Conservation (phyloP, 345 rosid species). For the Eucalyptus polyanthemos region DNA sequence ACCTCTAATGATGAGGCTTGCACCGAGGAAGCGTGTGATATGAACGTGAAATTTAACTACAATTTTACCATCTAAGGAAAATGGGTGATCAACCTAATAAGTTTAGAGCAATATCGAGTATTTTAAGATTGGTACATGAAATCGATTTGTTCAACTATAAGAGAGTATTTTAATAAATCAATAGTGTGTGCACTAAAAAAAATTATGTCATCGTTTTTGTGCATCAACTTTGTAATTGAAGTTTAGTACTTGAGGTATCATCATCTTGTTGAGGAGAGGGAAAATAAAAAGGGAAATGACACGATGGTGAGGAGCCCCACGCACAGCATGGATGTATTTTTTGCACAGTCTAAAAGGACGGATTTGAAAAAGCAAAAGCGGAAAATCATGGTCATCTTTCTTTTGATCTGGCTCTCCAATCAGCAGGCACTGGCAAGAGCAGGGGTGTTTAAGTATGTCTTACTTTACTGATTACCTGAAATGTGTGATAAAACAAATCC, state of each 20-base stretch:
- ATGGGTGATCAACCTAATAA: background rate
- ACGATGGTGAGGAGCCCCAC: background rate
- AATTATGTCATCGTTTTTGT: background rate
- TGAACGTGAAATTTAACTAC: background rate
- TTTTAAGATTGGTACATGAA: background rate
- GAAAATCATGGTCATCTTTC: background rate
- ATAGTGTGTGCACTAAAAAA: background rate
- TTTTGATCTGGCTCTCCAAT: background rate
- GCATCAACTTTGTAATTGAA: background rate
- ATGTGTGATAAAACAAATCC: background rate
- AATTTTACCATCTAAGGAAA: background rate
- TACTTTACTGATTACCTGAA: background rate
- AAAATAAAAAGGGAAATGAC: background rate
- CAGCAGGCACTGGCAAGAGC: background rate
- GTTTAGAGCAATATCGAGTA: background rate
- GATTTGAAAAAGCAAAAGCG: background rate
- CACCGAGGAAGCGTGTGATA: background rate
- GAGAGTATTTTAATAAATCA: background rate
- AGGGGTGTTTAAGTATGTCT: background rate
- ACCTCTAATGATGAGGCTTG: background rate
- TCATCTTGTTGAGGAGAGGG: background rate
- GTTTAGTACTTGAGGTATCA: background rate
- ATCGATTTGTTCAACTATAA: background rate
- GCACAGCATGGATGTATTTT: background rate
- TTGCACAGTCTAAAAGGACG: background rate